Evolutionary conservation across 1,139 yeast genomes (phyloP), one percentile per base, ranked within the genome.

Genomic region (Hemisphaericaspora xylanilytica): DNA sequence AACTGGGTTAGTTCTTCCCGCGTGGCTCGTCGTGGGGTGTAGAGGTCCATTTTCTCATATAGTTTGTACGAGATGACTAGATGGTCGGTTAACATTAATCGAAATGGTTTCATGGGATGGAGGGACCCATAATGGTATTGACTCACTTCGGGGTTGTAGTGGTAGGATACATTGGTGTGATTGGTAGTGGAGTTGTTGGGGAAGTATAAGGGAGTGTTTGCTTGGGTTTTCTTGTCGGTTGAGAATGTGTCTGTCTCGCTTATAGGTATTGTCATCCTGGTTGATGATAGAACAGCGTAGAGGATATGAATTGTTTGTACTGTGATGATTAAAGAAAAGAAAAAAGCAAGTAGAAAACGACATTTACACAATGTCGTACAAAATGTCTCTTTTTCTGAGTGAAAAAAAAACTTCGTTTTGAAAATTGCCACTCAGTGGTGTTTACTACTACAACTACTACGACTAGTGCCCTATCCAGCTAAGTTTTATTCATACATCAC

Each of bases 41-140:
- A 92, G 25, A 90, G 61, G 55, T 92, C 97, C 97, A 92, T 88
- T 49, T 83, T 74, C 51, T 89, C 90, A 56, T 89, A 88, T 33
- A 92, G 66, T 44, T 88, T 88, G 63, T 92, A 92, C 5, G 86
- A 80, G 18, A 85, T 78, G 33, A 92, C 94, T 47, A 92, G 66
- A 59, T 89, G 97, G 62, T 92, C 97, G 0, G 98, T 92, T 14
- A 92, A 73, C 90, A 90, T 85, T 41, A 92, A 70, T 45, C 98
- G 67, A 60, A 92, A 88, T n/a, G 98, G 98, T 57, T 92, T 92
- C 98, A 92, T 92, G 10, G 98, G 98, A 62, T 92, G 98, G 44
- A 81, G 77, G 0, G 88, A 85, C 11, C 97, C 97, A 61, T 85
- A 89, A 55, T 88, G 97, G 61, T 82, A 88, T 51, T 80, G 76